Percentiles rank a stretch among this genome's conserved stretches.
phyloP scores from a whole-genome alignment of 2,329 filamentous ascomycete species.

The Nothopassalora personata region DNA sequence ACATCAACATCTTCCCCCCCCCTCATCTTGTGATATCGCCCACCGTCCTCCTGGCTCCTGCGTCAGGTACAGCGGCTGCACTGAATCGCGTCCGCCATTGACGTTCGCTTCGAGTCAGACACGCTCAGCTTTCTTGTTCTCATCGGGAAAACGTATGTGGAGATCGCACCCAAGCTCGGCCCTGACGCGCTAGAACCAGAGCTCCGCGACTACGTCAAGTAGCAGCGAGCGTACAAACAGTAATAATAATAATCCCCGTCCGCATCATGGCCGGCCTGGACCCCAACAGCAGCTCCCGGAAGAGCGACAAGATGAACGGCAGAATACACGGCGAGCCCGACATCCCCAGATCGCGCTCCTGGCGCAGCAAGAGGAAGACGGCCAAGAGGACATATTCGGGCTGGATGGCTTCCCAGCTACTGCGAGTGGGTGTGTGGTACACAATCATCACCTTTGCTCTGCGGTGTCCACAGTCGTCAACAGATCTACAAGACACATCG shows the following conservation, averaged over 20 bases:
- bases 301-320: slow-evolving; percentile 18
- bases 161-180: not conserved
- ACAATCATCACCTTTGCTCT: slow-evolving; percentile 74
- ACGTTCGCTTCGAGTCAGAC: not conserved
- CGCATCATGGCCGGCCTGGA: slow-evolving; percentile 4
- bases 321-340: slow-evolving; percentile 8
- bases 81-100: not conserved
- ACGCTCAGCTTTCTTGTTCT: not conserved
- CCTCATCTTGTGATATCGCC: not conserved
- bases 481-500: slow-evolving; percentile 62
- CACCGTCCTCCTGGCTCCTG: not conserved
- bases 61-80: not conserved
- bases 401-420: slow-evolving; percentile 26
- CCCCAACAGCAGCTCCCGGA: not conserved
- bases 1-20: not conserved
- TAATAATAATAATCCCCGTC: not conserved
- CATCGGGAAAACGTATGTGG: not conserved
- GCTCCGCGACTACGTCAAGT: not conserved
- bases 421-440: slow-evolving; percentile 75
- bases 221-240: not conserved
- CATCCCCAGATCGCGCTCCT: slow-evolving; percentile 8
- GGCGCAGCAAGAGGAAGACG: slow-evolving; percentile 12
- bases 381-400: slow-evolving; percentile 16
- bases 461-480: slow-evolving; percentile 68
- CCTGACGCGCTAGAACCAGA: not conserved